Conservation (phyloP, 345 rosid species). For the Jatropha curcas region DNA sequence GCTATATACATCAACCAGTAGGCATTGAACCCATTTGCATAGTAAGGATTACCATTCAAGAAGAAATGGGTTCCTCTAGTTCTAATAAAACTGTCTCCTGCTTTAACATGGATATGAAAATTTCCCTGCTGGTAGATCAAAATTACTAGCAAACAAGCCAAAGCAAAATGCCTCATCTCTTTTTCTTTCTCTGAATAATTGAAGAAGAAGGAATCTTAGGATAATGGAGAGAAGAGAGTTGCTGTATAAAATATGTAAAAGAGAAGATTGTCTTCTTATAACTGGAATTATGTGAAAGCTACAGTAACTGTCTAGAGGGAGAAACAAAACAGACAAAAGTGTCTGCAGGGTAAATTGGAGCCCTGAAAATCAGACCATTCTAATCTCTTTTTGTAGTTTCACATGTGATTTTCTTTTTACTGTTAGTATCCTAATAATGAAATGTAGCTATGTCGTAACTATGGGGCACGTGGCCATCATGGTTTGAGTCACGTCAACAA, state of each 20-base stretch:
- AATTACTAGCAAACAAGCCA: conserved; percentile 14
- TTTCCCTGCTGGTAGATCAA: conserved; percentile 16
- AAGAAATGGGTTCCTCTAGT: conserved; percentile 33
- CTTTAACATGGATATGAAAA: conserved; percentile 19
- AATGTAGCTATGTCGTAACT: too few species aligned
- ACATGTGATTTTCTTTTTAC: not conserved
- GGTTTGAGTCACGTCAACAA: too few species aligned
- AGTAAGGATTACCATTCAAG: conserved; percentile 31
- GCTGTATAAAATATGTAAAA: conserved; percentile 13
- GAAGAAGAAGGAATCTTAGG: not conserved
- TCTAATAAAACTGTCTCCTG: conserved; percentile 24
- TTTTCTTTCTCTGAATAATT: conserved; percentile 11
- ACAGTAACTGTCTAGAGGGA: not conserved
- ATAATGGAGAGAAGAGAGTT: not conserved
- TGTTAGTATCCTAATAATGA: too few species aligned
- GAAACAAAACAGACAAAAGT: not conserved
- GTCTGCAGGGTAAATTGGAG: not conserved
- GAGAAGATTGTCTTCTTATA: conserved; percentile 16
- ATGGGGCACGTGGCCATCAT: too few species aligned
- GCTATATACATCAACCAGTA: conserved; percentile 37
- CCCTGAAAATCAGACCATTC: not conserved
- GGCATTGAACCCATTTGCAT: conserved; percentile 38
- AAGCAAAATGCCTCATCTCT: conserved; percentile 46
- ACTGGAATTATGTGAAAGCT: not conserved
- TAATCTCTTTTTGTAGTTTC: not conserved